Evolutionary conservation across 306 rosid species (phyloP).

Genomic region (Rosa chinensis): DNA sequence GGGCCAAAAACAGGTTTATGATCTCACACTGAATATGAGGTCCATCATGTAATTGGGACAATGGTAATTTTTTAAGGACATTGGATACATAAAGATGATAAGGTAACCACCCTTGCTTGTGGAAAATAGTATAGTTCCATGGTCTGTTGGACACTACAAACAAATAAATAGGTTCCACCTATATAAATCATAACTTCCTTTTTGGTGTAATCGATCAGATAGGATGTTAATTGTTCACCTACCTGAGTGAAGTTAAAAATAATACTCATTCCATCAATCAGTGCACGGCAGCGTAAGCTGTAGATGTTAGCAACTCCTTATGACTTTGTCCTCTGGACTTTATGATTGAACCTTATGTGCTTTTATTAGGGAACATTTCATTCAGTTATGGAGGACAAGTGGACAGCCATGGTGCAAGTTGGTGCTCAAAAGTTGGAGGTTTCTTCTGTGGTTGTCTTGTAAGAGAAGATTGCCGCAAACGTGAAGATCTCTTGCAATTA

Average conservation of each 20-base stretch:
- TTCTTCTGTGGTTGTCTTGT: constrained; percentile 62
- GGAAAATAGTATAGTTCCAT: background rate
- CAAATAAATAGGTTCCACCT: background rate
- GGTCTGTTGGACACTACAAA: background rate
- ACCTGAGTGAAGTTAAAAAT: constrained; percentile 12
- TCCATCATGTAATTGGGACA: background rate
- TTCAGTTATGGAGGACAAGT: constrained; percentile 37
- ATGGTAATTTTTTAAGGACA: background rate
- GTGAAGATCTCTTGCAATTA: constrained; percentile 55
- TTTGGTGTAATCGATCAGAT: constrained; percentile 19
- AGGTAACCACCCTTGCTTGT: background rate
- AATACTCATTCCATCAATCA: constrained; percentile 19
- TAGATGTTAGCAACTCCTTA: background rate
- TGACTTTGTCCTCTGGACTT: constrained; percentile 16
- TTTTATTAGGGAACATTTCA: constrained; percentile 30
- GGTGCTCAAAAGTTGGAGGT: constrained; percentile 58
- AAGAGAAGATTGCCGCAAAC: constrained; percentile 59
- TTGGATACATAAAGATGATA: background rate
- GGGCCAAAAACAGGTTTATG: background rate
- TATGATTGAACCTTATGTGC: constrained; percentile 13
- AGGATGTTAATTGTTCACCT: background rate
- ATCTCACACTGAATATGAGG: constrained; percentile 16
- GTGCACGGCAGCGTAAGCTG: constrained; percentile 13
- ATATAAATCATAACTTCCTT: background rate
- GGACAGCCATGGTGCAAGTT: constrained; percentile 38